These are phyloP conservation scores for Poa annua DNA, from an alignment of 176 grass and related monocot species.

Conservation along the genomic window DNA sequence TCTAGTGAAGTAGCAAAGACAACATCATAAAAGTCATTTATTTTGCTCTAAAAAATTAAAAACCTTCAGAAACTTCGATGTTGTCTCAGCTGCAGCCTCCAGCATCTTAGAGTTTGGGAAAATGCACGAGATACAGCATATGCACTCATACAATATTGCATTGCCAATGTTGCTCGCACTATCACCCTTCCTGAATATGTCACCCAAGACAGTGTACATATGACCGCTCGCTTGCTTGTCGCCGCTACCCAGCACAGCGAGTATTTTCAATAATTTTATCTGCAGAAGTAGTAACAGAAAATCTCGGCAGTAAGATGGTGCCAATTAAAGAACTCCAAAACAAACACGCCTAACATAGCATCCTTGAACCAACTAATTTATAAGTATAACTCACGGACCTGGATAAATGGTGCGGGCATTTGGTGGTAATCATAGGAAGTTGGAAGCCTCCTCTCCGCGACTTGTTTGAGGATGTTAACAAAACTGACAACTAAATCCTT, in stretches of 20 bases:
- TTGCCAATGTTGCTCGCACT: slow-evolving; percentile 96
- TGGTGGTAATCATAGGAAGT: slow-evolving; percentile 98
- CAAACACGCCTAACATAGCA: slow-evolving; percentile 25
- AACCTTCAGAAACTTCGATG: slow-evolving; percentile 99
- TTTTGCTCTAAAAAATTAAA: not conserved
- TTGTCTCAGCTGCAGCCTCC: slow-evolving; percentile 90
- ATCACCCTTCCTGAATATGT: slow-evolving; percentile 97
- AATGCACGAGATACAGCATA: slow-evolving; percentile 99
- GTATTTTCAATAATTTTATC: slow-evolving; percentile 99
- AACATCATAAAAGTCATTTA: not conserved
- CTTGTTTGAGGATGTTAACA: slow-evolving; percentile 98
- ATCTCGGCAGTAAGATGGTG: slow-evolving; percentile 27
- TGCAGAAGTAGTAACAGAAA: slow-evolving; percentile 46
- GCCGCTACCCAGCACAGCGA: slow-evolving; percentile 85
- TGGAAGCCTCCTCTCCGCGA: slow-evolving; percentile 93
- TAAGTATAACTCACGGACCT: slow-evolving; percentile 54
- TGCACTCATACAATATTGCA: slow-evolving; percentile 92
- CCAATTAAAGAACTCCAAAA: slow-evolving; percentile 36
- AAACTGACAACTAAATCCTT: slow-evolving; percentile 96
- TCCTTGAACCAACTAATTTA: not conserved
- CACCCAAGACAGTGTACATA: slow-evolving; percentile 83
- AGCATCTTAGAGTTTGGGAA: slow-evolving; percentile 90
- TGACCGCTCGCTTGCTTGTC: slow-evolving; percentile 95
- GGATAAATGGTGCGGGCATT: slow-evolving; percentile 99
- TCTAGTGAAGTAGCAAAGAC: slow-evolving; percentile 14